phyloP scores from a whole-genome alignment of 352 stramenopile genomes.

The Thalassiosira oceanica region DNA sequence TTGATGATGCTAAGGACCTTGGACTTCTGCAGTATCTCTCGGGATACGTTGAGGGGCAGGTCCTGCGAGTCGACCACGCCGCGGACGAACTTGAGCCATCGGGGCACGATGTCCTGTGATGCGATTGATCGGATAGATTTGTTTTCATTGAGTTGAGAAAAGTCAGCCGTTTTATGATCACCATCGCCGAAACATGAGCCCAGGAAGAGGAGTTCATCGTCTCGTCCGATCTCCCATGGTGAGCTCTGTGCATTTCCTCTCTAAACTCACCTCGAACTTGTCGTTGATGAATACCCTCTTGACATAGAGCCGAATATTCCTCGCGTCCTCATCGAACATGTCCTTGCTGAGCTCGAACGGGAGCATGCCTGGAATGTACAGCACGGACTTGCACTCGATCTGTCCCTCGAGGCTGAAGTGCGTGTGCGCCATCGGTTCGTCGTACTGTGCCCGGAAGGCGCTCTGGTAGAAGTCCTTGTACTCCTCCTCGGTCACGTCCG shows the following conservation, averaged over 20 bases:
- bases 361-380: constrained; percentile 93
- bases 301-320: constrained; percentile 94
- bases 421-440: constrained; percentile 77
- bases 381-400: constrained; percentile 99
- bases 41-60: constrained; percentile 98
- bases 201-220: too few relatives aligned
- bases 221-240: too few relatives aligned
- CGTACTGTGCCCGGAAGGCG: constrained; percentile 83
- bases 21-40: constrained; percentile 98
- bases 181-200: too few relatives aligned
- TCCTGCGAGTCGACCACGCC: constrained; percentile 99
- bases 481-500: constrained; percentile 96
- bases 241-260: too few relatives aligned
- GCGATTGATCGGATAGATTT: too few relatives aligned
- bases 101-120: constrained; percentile 96
- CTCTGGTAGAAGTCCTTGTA: constrained; percentile 98
- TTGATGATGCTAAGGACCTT: constrained; percentile 99
- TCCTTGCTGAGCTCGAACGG: constrained; percentile 65
- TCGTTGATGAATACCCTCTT: constrained; percentile 99
- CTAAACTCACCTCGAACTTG: too few relatives aligned
- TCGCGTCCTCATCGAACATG: constrained; percentile 53
- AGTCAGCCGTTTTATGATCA: too few relatives aligned
- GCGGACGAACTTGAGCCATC: constrained; percentile 98
- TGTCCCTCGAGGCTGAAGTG: constrained; percentile 99
- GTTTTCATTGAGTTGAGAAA: too few relatives aligned